Evolutionary conservation across 208 protist genomes (phyloP), one percentile per base, ranked within the genome.

Genomic region (Leishmania gerbilli): DNA sequence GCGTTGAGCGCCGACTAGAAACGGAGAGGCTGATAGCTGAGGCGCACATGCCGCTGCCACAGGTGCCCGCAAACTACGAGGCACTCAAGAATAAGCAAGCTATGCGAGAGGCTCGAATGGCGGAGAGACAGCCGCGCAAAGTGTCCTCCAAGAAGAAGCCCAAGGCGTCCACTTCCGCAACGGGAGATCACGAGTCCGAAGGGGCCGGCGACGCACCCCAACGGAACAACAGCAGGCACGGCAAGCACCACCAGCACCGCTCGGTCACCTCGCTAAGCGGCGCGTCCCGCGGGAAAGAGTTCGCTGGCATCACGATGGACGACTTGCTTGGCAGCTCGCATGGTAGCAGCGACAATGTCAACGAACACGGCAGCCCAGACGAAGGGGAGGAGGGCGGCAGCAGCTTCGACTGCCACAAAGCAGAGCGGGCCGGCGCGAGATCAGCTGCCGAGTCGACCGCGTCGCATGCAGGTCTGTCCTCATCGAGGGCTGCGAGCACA

Each of bases 1-100:
- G 94, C 17, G 90, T 97, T 37, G 91, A 92, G 84, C 88, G 91
- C 37, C 89, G 93, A 8, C 67, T 87, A 31, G 79, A 90, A 79
- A 86, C 87, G 79, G 84, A 89, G 72, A 71, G 88, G 74, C 86
- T 95, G 71, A 88, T 82, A 62, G 86, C 64, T 74, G 83, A 87
- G 51, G 86, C 79, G 40, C 21, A 80, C 58, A 71, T 80, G 58
- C 83, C 86, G 76, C 56, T 93, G 40, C 91, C 91, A 40, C 79
- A 81, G 64, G 84, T 94, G 37, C 92, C 93, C 11, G 85, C 87
- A 47, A 86, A 88, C 37, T 89, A 87, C 64, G 75, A 84, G 45
- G 76, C 51, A 3, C 77, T 87, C 34, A 74, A 88, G 71, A 69
- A 49, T 0, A 82, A 81, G 13, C 51, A 82, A 68, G 47, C 58